Base-by-base conservation (phyloP, 805 yeast genomes). In the Kuraishia capsulata region DNA sequence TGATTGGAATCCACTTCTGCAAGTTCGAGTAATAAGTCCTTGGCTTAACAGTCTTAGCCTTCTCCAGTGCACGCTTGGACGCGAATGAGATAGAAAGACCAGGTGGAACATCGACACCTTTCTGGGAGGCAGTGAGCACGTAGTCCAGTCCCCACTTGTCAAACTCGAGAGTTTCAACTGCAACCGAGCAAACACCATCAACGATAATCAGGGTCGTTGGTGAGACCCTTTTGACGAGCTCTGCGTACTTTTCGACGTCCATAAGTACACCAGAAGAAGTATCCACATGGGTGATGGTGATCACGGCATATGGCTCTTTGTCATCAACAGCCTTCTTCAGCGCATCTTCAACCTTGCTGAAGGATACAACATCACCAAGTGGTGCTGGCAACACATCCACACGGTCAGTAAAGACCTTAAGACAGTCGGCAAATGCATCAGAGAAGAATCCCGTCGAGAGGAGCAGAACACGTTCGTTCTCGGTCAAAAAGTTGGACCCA, bases 131-230 rank as follows among this genome's bases (percentile, higher is more conserved):
- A 35, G 95, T 82, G 45, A 90, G 69, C 31, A 76, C 95, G 49
- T 70, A 86, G 63, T 90, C 98, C 39, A 90, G 61, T 4, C 85
- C 88, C 97, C 97, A 90, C 16, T 69, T 69, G 55, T 86, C 90
- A 55, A 90, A 90, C 51, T 84, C 77, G 45, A 90, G 65, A 48
- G 76, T 72, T 64, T 90, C 98, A 43, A 85, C 92, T 20, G 83
- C 97, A 43, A 89, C 75, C 5, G 97, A 87, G 63, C 97, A 92
- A 23, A 90, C 97, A 35, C 95, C 96, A 59, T 90, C 98, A 30
- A 90, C 95, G 37, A 87, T 65, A 39, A 90, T 69, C 44, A 90
- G 69, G 19, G 96, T 76, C 23, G 83, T 82, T 39, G 97, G 97
- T 3, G 87, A 73, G 2, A 69, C 62, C 44, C 63, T 53, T 50